Evolutionary conservation across 768 basidiomycete species (phyloP).

Genomic region (Boletellus ananas): DNA sequence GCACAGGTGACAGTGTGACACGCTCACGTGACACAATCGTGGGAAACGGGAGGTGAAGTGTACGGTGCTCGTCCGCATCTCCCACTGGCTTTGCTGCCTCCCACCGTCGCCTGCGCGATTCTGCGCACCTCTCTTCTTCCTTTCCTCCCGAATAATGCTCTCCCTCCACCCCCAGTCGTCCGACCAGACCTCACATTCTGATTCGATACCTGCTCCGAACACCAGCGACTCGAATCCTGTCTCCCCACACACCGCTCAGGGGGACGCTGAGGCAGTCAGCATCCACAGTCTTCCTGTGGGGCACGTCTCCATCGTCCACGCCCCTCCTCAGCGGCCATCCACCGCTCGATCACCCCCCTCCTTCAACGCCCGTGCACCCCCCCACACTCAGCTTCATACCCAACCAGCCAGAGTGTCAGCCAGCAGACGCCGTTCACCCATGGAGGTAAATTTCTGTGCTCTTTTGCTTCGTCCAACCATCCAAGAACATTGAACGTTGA

Average conservation of each 20-base stretch:
- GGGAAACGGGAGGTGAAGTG: conserved; percentile 7
- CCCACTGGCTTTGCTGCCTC: conserved; percentile 3
- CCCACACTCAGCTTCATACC: conserved; percentile 1
- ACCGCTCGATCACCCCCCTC: conserved; percentile 30
- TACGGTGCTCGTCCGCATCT: neutral
- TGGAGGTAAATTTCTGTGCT: conserved; percentile 46
- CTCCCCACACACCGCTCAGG: conserved; percentile 30
- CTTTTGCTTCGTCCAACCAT: conserved; percentile 2
- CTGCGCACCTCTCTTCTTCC: neutral
- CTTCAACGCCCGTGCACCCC: neutral
- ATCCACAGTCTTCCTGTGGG: conserved; percentile 57
- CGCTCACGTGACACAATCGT: conserved; percentile 13
- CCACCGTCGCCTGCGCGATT: conserved; percentile 1
- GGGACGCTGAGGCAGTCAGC: conserved; percentile 49
- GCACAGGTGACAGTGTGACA: neutral
- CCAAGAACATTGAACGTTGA: conserved; percentile 6
- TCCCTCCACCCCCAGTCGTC: neutral
- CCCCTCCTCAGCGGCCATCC: conserved; percentile 29
- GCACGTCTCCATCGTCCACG: conserved; percentile 43
- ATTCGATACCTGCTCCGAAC: neutral
- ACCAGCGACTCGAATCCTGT: conserved; percentile 25
- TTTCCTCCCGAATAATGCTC: conserved; percentile 1
- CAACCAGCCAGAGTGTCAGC: conserved; percentile 15
- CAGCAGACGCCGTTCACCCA: conserved; percentile 47
- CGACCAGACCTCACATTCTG: neutral